Conservation (phyloP, 2,329 filamentous ascomycete genomes). For the Thelonectria rubi region DNA sequence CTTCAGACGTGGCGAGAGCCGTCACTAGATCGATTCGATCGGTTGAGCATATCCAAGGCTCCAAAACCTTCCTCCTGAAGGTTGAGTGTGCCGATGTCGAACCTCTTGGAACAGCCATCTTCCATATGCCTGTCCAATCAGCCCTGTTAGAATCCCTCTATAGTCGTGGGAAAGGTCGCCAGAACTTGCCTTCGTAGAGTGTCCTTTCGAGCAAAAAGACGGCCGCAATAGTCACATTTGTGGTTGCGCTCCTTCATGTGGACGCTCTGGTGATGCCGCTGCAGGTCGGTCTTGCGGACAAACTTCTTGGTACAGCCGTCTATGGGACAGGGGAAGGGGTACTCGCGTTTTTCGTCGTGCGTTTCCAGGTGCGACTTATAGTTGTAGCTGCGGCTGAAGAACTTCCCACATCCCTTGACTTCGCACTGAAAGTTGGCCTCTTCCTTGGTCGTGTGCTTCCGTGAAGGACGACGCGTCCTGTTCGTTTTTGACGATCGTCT, state of each 20-base stretch:
- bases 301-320: constrained; percentile 77
- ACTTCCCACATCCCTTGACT: constrained; percentile 75
- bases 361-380: constrained; percentile 87
- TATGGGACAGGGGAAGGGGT: constrained; percentile 73
- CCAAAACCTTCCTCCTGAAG: constrained; percentile 48
- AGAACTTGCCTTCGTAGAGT: constrained; percentile 76
- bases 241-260: constrained; percentile 78
- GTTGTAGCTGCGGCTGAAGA: constrained; percentile 87
- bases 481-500: constrained; percentile 34
- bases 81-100: constrained; percentile 64
- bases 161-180: background rate
- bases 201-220: constrained; percentile 81
- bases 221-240: constrained; percentile 74
- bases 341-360: constrained; percentile 77
- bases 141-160: constrained; percentile 6
- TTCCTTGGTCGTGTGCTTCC: constrained; percentile 69
- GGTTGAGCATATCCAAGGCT: constrained; percentile 33
- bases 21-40: constrained; percentile 26
- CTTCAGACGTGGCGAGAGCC: constrained; percentile 35
- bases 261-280: constrained; percentile 70
- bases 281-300: constrained; percentile 83
- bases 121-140: constrained; percentile 71
- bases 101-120: constrained; percentile 77
- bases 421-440: constrained; percentile 78
- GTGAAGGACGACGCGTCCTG: constrained; percentile 50